These are phyloP conservation scores for Yamadazyma mexicana DNA, from an alignment of 1,139 yeast genomes.

Conservation along the genomic window DNA sequence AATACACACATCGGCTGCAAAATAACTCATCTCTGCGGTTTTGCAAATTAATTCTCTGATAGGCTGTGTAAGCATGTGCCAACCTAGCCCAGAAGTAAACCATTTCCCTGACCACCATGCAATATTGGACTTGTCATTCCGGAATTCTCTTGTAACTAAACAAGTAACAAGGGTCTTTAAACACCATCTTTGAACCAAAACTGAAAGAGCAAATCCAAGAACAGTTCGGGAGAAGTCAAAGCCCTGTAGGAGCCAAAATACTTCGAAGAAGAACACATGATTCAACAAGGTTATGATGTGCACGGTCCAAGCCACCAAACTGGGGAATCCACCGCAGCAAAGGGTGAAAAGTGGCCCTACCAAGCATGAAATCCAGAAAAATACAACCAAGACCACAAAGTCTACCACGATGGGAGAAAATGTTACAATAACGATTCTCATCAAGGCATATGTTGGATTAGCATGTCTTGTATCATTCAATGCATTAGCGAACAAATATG, in stretches of 20 bases:
- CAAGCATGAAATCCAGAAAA: constrained; percentile 41
- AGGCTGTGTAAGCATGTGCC: constrained; percentile 53
- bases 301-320: constrained; percentile 42
- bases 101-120: constrained; percentile 76
- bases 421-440: constrained; percentile 43
- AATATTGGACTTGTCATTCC: constrained; percentile 48
- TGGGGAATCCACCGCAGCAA: constrained; percentile 39
- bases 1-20: constrained; percentile 51
- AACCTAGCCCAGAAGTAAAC: constrained; percentile 54
- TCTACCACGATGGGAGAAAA: constrained; percentile 51
- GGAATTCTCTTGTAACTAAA: constrained; percentile 50
- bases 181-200: constrained; percentile 44
- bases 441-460: constrained; percentile 30
- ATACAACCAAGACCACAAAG: constrained; percentile 32
- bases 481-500: constrained; percentile 47
- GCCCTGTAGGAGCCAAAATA: constrained; percentile 52
- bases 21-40: constrained; percentile 52
- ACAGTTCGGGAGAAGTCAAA: constrained; percentile 52
- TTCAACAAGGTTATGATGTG: constrained; percentile 44
- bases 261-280: constrained; percentile 47
- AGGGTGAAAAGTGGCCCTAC: constrained; percentile 48
- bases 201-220: constrained; percentile 45
- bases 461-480: constrained; percentile 36
- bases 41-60: constrained; percentile 56
- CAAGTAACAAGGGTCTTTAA: constrained; percentile 39